These are phyloP conservation scores for Furcasterigmium furcatum DNA, from an alignment of 2,329 filamentous ascomycete genomes.

Conservation along the genomic window DNA sequence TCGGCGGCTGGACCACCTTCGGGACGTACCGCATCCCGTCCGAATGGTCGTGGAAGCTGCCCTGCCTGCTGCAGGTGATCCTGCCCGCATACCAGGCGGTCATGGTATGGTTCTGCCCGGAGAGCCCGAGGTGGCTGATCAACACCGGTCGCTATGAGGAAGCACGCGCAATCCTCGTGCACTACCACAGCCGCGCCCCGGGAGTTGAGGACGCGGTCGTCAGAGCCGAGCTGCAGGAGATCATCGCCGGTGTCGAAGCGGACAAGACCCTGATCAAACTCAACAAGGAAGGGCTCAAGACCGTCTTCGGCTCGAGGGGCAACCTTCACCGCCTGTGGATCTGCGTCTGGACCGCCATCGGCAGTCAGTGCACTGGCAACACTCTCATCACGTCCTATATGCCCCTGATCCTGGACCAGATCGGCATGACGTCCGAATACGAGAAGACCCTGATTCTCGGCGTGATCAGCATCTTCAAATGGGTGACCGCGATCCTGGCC, in stretches of 20 bases:
- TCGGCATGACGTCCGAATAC: slow-evolving; percentile 27
- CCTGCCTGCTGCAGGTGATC: background rate
- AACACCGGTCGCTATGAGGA: slow-evolving; percentile 21
- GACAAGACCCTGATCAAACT: slow-evolving; percentile 54
- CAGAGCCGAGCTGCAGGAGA: slow-evolving; percentile 11
- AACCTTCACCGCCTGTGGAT: slow-evolving; percentile 3
- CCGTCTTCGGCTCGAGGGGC: slow-evolving; percentile 28
- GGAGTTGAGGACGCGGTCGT: slow-evolving; percentile 33
- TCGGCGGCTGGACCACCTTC: slow-evolving; percentile 50
- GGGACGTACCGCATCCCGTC: slow-evolving; percentile 39
- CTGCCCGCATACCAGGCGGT: slow-evolving; percentile 43
- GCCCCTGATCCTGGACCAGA: slow-evolving; percentile 25
- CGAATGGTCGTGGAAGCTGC: slow-evolving; percentile 36
- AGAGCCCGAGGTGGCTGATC: slow-evolving; percentile 53
- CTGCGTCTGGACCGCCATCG: slow-evolving; percentile 17
- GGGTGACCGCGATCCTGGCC: slow-evolving; percentile 16
- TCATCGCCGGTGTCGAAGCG: slow-evolving; percentile 24
- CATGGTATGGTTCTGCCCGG: slow-evolving; percentile 31
- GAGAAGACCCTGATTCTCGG: slow-evolving; percentile 31
- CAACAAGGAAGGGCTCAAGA: slow-evolving; percentile 46
- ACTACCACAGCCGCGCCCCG: slow-evolving; percentile 37
- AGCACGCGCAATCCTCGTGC: slow-evolving; percentile 30
- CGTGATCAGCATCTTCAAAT: slow-evolving; percentile 19
- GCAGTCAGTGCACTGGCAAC: slow-evolving; percentile 17
- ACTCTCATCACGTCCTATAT: slow-evolving; percentile 32